Evolutionary conservation across 176 grass and related monocot species (phyloP).

Genomic region (Cymbopogon citratus): DNA sequence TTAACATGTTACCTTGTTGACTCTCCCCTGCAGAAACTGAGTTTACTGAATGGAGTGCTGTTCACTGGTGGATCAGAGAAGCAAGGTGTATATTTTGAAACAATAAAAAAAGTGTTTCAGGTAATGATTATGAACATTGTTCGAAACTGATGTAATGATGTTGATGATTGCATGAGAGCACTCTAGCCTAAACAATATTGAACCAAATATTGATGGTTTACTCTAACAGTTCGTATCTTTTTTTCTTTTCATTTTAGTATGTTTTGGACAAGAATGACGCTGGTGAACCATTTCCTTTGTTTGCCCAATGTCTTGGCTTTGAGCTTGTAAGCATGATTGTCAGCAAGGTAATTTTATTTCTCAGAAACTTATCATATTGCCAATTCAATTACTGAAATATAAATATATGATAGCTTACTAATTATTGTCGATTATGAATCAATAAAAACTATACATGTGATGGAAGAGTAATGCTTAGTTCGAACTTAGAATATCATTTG

Average conservation of each 20-base stretch:
- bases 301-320: constrained; percentile 87
- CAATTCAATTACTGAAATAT: background rate
- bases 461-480: background rate
- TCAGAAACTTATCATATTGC: background rate
- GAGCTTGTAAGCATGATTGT: constrained; percentile 91
- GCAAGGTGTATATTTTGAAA: constrained; percentile 71
- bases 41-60: constrained; percentile 75
- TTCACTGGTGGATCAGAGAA: constrained; percentile 83
- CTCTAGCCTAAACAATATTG: no score
- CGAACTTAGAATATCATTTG: constrained; percentile 6
- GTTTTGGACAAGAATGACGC: constrained; percentile 72
- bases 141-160: background rate
- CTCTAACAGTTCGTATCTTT: no score
- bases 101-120: constrained; percentile 68
- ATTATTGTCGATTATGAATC: background rate
- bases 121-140: constrained; percentile 14
- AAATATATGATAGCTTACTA: no score
- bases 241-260: constrained; percentile 26
- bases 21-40: constrained; percentile 59
- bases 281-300: constrained; percentile 67
- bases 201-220: no score
- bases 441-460: background rate
- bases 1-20: no score
- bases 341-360: constrained; percentile 50
- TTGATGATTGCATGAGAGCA: no score